Percentiles rank a stretch among this genome's conserved stretches.
These are phyloP conservation scores for Alternaria angustiovoidea DNA, from an alignment of 2,329 filamentous ascomycete species.

Conservation along the genomic window DNA sequence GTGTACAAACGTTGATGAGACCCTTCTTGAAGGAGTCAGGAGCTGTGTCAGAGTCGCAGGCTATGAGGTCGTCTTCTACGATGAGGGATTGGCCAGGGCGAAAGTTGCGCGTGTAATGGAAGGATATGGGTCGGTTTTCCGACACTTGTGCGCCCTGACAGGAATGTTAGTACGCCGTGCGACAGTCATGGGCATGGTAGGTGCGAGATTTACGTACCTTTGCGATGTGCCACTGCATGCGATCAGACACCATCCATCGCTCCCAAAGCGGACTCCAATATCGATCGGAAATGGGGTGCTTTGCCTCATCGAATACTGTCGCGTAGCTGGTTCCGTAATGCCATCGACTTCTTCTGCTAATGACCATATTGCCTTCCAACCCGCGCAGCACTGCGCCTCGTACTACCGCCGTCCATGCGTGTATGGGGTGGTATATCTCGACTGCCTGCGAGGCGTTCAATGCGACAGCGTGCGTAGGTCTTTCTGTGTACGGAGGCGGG, in stretches of 20 bases:
- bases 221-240: slow-evolving; percentile 86
- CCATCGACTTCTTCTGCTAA: slow-evolving; percentile 76
- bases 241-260: slow-evolving; percentile 81
- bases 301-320: slow-evolving; percentile 78
- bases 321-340: slow-evolving; percentile 84
- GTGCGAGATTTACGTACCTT: slow-evolving; percentile 61
- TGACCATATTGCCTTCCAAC: slow-evolving; percentile 80
- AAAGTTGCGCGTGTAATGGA: slow-evolving; percentile 88
- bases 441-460: slow-evolving; percentile 65
- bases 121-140: slow-evolving; percentile 76
- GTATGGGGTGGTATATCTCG: slow-evolving; percentile 82
- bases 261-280: slow-evolving; percentile 86
- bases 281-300: slow-evolving; percentile 74
- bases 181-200: not conserved
- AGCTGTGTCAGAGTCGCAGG: slow-evolving; percentile 73
- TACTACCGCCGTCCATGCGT: slow-evolving; percentile 83
- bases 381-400: slow-evolving; percentile 78
- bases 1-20: slow-evolving; percentile 76
- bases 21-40: slow-evolving; percentile 60
- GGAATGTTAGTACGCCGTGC: slow-evolving; percentile 11
- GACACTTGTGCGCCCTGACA: slow-evolving; percentile 75
- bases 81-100: slow-evolving; percentile 77
- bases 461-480: slow-evolving; percentile 70
- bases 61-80: slow-evolving; percentile 82
- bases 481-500: slow-evolving; percentile 69